Percentiles rank a stretch among this genome's conserved stretches.
These are phyloP conservation scores for Schoenoplectus triqueter DNA, from an alignment of 202 grass and related monocot genomes.

Conservation along the genomic window DNA sequence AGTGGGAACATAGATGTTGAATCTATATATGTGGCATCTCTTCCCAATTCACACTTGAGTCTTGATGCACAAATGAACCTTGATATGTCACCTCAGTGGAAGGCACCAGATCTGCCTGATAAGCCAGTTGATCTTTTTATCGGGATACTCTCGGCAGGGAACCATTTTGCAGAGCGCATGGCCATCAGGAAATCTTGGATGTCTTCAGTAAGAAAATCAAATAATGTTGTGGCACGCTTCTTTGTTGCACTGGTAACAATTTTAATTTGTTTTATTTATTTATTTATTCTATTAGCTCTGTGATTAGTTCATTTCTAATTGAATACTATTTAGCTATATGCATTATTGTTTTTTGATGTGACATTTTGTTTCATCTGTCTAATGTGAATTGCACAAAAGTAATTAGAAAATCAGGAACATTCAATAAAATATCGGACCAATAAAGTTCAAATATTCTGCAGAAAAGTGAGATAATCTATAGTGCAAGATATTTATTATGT, in stretches of 20 bases:
- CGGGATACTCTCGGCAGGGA: slow-evolving; percentile 90
- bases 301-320: neutral
- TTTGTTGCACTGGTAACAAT: slow-evolving; percentile 92
- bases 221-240: slow-evolving; percentile 82
- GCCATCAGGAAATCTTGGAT: slow-evolving; percentile 96
- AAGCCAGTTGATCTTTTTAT: slow-evolving; percentile 82
- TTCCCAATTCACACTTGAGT: slow-evolving; percentile 73
- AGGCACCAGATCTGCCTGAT: slow-evolving; percentile 59
- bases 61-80: slow-evolving; percentile 73
- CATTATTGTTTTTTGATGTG: neutral
- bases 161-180: slow-evolving; percentile 96
- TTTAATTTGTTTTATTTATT: neutral
- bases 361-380: neutral
- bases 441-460: neutral
- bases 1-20: slow-evolving; percentile 80
- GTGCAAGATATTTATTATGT: neutral
- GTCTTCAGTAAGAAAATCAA: slow-evolving; percentile 76
- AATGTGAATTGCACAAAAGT: neutral
- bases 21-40: slow-evolving; percentile 75
- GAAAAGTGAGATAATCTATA: neutral
- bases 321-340: neutral
- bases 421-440: neutral
- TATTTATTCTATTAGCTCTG: slow-evolving; percentile 1
- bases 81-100: slow-evolving; percentile 87
- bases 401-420: neutral